Base-by-base conservation (phyloP, 2,329 filamentous ascomycete species). In the Cytospora piceicola region DNA sequence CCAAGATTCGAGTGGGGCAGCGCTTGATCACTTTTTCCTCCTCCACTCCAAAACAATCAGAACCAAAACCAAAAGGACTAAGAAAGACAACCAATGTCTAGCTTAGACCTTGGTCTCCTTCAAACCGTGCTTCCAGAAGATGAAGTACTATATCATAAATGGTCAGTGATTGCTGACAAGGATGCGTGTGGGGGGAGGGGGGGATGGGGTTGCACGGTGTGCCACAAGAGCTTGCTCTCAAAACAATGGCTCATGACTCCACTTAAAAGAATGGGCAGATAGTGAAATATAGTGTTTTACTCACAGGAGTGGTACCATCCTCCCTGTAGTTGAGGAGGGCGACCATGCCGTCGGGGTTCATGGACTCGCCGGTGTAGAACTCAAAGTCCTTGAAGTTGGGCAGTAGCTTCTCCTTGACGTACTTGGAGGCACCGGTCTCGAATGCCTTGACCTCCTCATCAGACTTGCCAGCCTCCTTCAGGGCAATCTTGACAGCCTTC, bases 361-460 rank as follows among this genome's bases (percentile, higher is more conserved):
- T 96, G 74, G 88, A 90, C 85, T 95, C 90, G 82, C 94, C 94
- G 74, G 91, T 92, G 81, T 91, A 91, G 82, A 97, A 94, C 80
- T 98, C 94, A 80, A 90, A 96, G 85, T 98, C 92, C 84, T 96
- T 94, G 86, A 97, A 97, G 83, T 92, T 94, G 78, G 77, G 82
- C 67, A 90, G 83, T 71, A 97, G 85, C 77, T 87, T 88, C 84
- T 92, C 90, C 86, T 96, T 97, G 80, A 92, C 90, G 77, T 87
- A 96, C 64, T 71, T 80, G 70, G 82, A 77, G 67, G 93, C 94
- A 73, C 88, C 89, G 72, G 83, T 87, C 86, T 97, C 90, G 82
- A 97, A 97, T 24, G 83, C 85, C 72, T 88, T 86, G 80, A 97
- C 83, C 68, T 88, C 85, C 17, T 90, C 90, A 1, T 86, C 86